A percentile compares a stretch with the other conserved stretches of the same genome.
Evolutionary conservation across 768 basidiomycete species (phyloP).

Genomic region (Ephemerocybe angulata): DNA sequence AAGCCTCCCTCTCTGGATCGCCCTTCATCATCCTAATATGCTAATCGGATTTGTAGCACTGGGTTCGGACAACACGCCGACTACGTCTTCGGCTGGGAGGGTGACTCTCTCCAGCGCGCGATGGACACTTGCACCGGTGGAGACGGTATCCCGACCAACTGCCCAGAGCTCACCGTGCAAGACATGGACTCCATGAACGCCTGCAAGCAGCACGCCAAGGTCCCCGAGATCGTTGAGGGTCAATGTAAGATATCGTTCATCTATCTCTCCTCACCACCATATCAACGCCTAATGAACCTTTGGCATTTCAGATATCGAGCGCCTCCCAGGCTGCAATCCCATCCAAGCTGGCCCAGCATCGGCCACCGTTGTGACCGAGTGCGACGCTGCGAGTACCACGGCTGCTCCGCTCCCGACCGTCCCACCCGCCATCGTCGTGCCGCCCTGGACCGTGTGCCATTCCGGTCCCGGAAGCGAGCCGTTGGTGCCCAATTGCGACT

Average conservation of each 20-base stretch:
- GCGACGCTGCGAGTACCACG: background rate
- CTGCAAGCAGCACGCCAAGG: background rate
- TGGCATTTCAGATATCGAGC: constrained; percentile 1
- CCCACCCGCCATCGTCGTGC: background rate
- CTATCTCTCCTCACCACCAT: background rate
- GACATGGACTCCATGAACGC: constrained; percentile 10
- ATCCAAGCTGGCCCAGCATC: background rate
- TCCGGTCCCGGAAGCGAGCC: constrained; percentile 3
- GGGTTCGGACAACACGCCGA: constrained; percentile 11
- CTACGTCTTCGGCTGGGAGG: constrained; percentile 13
- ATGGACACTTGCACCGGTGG: constrained; percentile 9
- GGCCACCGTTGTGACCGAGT: constrained; percentile 2
- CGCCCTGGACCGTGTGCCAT: constrained; percentile 10
- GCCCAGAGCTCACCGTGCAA: constrained; percentile 7
- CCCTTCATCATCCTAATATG: background rate
- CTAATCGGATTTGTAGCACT: too few relatives aligned
- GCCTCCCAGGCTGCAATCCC: constrained; percentile 8
- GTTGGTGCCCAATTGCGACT: constrained; percentile 2
- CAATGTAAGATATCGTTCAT: constrained; percentile 1
- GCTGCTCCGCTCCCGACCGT: constrained; percentile 4
- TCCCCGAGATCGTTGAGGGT: constrained; percentile 5
- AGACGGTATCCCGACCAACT: background rate
- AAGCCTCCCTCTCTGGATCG: background rate
- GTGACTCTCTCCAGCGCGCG: constrained; percentile 10
- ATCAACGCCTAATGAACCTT: too few relatives aligned